Conservation (phyloP, 352 stramenopile genomes). For the Achlya hypogyna region DNA sequence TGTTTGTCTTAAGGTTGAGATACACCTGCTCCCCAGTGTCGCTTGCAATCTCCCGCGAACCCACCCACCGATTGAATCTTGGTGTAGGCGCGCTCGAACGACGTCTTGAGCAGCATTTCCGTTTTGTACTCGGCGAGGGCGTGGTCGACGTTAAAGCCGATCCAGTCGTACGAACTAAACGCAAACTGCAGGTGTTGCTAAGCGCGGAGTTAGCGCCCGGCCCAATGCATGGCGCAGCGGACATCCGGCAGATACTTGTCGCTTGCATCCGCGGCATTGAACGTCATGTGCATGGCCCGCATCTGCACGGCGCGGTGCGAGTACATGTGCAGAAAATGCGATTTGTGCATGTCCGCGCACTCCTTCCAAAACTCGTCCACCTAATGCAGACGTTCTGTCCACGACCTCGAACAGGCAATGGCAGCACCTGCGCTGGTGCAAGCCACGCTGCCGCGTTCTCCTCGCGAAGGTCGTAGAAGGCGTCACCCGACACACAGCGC, state of each 20-base stretch:
- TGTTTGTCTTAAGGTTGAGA: constrained; percentile 26
- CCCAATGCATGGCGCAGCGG: not conserved
- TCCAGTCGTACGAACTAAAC: constrained; percentile 36
- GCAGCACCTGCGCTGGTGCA: not conserved
- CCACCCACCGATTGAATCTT: constrained; percentile 29
- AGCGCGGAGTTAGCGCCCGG: not conserved
- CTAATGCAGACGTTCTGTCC: too few relatives aligned
- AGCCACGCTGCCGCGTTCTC: constrained; percentile 30
- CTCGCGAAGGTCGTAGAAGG: constrained; percentile 25
- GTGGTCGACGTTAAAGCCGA: constrained; percentile 51
- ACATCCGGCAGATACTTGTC: not conserved
- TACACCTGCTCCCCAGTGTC: constrained; percentile 22
- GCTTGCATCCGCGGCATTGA: not conserved
- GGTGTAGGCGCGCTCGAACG: constrained; percentile 33
- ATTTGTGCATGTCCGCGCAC: constrained; percentile 30
- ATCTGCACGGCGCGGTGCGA: constrained; percentile 27
- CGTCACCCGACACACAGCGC: constrained; percentile 19
- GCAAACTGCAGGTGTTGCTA: not conserved
- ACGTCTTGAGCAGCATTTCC: constrained; percentile 32
- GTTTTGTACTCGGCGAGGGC: constrained; percentile 41
- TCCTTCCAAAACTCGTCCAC: constrained; percentile 37
- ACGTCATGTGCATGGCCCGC: constrained; percentile 31
- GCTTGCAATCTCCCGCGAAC: not conserved
- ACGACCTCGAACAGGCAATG: not conserved
- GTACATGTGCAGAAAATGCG: constrained; percentile 31